Base-by-base conservation (phyloP, 2,329 filamentous ascomycete species). In the Talaromyces funiculosus region DNA sequence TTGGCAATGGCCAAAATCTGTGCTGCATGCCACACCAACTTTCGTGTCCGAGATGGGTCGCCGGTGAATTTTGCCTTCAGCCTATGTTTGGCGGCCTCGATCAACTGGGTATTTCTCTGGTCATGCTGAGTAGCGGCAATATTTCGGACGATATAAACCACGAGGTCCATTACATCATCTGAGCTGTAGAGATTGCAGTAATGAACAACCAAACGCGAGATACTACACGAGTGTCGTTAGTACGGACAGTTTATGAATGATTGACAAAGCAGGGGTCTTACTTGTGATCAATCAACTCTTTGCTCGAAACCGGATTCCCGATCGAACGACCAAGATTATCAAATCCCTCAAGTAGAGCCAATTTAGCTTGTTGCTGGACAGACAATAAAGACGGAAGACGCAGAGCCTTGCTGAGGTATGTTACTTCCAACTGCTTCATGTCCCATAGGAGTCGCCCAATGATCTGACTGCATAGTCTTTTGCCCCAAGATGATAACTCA, bases 201-300 rank as follows among this genome's bases (percentile, higher is more conserved):
- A 33, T 59, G 57, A 3, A 59, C 35, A 43, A 59, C 53, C 7
- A 59, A 35, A 26, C 26, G 57, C 9, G 57, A 53, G 24, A 59
- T 59, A 43, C 57, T 59, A 22, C 22, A 40, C 1, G 20, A 20
- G 16, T 7, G 14, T 24, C 7, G 26, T 12, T 43, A 53, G 33
- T 5, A 45, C 14, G 12, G 18, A 16, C 20, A 10, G 16, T 14
- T 16, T 1, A 26, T 12, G 9, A 1, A 14, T 53, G 4, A 42
- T 24, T 53, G 18, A 42, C 10, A 22, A 12, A 16, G 16, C 8
- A n/a, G 18, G 20, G 26, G 3, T 12, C 35, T n/a, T 43, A 59
- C 57, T 53, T 53, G 37, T 42, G 29, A 53, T 59, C 57, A 40
- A 59, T 59, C 24, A 59, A 22, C 57, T 59, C 57, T 51, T 59